Evolutionary conservation across 106 monocot species (phyloP).

Genomic region (Chionographis japonica): DNA sequence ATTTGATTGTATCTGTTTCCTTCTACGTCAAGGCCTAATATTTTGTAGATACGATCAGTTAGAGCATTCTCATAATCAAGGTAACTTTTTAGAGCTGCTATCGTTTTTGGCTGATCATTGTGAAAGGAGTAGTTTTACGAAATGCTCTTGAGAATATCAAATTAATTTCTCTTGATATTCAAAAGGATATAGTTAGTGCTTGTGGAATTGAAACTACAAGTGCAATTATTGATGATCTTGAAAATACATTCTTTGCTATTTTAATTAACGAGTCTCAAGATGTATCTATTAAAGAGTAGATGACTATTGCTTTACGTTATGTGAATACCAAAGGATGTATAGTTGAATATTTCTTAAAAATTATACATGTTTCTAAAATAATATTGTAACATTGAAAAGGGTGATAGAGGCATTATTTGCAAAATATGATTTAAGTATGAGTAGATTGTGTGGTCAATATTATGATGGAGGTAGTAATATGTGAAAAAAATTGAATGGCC

Average conservation of each 20-base stretch:
- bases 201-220: too few species aligned
- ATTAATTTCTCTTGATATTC: background rate
- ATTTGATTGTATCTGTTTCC: background rate
- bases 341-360: background rate
- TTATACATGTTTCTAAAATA: background rate
- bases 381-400: background rate
- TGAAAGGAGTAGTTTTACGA: background rate
- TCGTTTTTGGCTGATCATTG: background rate
- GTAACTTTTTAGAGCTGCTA: background rate
- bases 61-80: background rate
- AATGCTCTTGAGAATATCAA: background rate
- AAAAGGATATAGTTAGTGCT: background rate
- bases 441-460: background rate
- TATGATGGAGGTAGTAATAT: background rate
- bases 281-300: background rate
- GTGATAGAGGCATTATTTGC: background rate
- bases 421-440: background rate
- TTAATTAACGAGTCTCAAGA: background rate
- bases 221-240: background rate
- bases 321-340: background rate
- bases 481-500: background rate
- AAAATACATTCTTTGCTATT: background rate
- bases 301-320: background rate
- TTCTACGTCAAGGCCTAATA: background rate
- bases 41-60: conserved; percentile 1